phyloP scores from a whole-genome alignment of 2,329 filamentous ascomycete species.

The Metarhizium brunneum region DNA sequence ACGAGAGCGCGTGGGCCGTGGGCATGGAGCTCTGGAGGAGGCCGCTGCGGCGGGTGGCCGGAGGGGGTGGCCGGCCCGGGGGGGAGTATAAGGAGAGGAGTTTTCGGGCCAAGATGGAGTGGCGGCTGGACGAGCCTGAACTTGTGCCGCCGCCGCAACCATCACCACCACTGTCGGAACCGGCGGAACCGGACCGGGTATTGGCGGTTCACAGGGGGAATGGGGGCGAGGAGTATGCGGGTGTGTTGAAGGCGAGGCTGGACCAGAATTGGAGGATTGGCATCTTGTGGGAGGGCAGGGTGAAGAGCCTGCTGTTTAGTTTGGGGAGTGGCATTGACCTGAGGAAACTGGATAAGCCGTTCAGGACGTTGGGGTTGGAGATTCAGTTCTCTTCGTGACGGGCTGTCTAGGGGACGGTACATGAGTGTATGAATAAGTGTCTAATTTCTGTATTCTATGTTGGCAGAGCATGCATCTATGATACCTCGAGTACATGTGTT shows the following conservation, averaged over 20 bases:
- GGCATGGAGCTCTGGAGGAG: conserved; percentile 90
- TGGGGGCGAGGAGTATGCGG: conserved; percentile 59
- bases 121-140: conserved; percentile 33
- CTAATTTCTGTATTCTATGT: neutral
- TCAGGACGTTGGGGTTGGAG: conserved; percentile 68
- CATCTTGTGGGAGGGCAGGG: conserved; percentile 82
- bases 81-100: conserved; percentile 22
- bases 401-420: neutral
- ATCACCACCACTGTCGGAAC: neutral
- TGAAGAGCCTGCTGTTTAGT: conserved; percentile 89
- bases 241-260: conserved; percentile 81
- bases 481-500: too few relatives aligned
- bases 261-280: conserved; percentile 84
- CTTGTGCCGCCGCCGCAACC: conserved; percentile 17
- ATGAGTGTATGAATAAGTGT: neutral
- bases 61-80: conserved; percentile 20
- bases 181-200: conserved; percentile 1
- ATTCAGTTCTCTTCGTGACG: conserved; percentile 72
- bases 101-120: conserved; percentile 45
- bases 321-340: conserved; percentile 80
- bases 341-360: conserved; percentile 64
- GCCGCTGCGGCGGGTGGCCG: conserved; percentile 29
- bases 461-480: too few relatives aligned
- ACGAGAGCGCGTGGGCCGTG: conserved; percentile 87
- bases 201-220: conserved; percentile 9